Conservation (phyloP, 805 yeast species). For the Soucietia sequanensis region DNA sequence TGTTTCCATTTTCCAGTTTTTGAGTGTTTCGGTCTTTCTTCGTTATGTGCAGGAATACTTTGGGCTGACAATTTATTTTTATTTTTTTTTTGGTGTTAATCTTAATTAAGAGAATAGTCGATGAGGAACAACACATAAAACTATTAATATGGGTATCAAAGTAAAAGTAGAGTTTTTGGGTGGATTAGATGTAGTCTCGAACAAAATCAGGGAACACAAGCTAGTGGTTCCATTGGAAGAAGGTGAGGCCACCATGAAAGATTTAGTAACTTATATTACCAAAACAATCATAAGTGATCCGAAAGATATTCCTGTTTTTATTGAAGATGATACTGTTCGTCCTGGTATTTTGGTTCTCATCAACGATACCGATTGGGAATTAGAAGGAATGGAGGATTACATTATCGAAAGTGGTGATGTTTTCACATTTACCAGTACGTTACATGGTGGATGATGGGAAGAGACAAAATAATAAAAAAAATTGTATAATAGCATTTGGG, state of each 20-base stretch:
- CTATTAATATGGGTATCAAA: constrained; percentile 21
- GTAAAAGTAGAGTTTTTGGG: constrained; percentile 55
- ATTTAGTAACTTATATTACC: constrained; percentile 56
- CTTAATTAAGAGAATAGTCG: no score
- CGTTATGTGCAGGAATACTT: no score
- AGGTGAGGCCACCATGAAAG: constrained; percentile 43
- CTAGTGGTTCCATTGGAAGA: constrained; percentile 44
- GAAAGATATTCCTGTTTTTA: constrained; percentile 68
- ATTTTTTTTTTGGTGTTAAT: no score
- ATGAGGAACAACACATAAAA: no score
- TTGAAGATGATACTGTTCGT: constrained; percentile 78
- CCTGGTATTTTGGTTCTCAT: constrained; percentile 92
- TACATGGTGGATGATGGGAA: constrained; percentile 81
- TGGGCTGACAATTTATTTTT: no score
- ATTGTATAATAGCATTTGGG: background rate
- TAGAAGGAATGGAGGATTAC: constrained; percentile 85
- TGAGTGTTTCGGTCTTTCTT: no score
- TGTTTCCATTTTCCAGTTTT: no score
- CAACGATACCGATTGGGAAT: constrained; percentile 96
- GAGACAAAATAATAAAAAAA: no score
- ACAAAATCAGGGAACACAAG: constrained; percentile 53
- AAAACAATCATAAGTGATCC: constrained; percentile 55
- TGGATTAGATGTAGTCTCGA: constrained; percentile 80
- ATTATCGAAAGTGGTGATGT: constrained; percentile 73
- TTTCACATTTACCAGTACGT: constrained; percentile 84